Percentiles rank a stretch among this genome's conserved stretches.
Conservation (phyloP, 1,139 yeast species). For the Protomyces gravidus region DNA sequence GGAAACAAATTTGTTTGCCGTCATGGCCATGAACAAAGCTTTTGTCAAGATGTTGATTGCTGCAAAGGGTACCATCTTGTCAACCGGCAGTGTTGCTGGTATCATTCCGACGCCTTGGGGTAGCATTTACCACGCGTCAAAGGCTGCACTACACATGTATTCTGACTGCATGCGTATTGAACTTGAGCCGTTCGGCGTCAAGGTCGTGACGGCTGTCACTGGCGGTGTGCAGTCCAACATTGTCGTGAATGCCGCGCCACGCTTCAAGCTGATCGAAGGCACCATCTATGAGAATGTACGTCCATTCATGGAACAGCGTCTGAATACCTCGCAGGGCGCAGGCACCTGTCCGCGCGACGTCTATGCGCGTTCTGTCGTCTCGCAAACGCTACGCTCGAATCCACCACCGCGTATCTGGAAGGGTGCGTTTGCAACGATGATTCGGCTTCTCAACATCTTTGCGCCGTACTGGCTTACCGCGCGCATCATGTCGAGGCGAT, state of each 20-base stretch:
- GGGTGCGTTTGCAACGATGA: conserved; percentile 18
- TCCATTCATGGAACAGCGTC: conserved; percentile 4
- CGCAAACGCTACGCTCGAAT: not conserved
- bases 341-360: conserved; percentile 13
- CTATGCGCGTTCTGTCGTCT: conserved; percentile 20
- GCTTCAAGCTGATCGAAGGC: conserved; percentile 12
- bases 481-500: conserved; percentile 12
- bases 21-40: conserved; percentile 60
- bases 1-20: conserved; percentile 67
- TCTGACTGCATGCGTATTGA: conserved; percentile 62
- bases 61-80: conserved; percentile 66
- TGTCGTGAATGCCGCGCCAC: conserved; percentile 44
- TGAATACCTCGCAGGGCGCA: conserved; percentile 15
- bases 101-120: conserved; percentile 67
- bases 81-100: conserved; percentile 72
- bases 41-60: conserved; percentile 56
- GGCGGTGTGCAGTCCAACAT: conserved; percentile 65
- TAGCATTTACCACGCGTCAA: conserved; percentile 62
- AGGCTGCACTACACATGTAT: conserved; percentile 73
- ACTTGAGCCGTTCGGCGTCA: conserved; percentile 66
- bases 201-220: conserved; percentile 65
- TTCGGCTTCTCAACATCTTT: conserved; percentile 14
- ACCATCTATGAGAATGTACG: conserved; percentile 13
- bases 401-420: conserved; percentile 22
- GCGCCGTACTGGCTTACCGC: conserved; percentile 26